phyloP scores from a whole-genome alignment of 768 basidiomycete genomes.

The Tephrocybe sp. region DNA sequence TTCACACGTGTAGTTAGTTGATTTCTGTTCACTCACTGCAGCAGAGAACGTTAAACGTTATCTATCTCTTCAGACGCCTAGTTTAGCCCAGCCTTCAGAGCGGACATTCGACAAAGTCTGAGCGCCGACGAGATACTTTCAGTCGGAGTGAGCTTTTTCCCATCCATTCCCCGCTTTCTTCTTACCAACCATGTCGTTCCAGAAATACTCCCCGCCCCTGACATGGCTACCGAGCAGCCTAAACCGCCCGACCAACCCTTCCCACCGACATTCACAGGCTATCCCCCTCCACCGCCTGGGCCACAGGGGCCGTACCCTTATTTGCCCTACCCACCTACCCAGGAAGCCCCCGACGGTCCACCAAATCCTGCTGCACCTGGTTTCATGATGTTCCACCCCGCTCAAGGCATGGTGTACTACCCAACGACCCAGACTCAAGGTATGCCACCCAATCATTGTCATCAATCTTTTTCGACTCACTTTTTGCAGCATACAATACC shows the following conservation, averaged over 20 bases:
- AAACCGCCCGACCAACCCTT: constrained; percentile 31
- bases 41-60: too few relatives aligned
- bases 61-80: neutral
- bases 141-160: constrained; percentile 15
- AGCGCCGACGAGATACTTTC: constrained; percentile 16
- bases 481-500: constrained; percentile 6
- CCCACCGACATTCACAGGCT: constrained; percentile 28
- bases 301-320: constrained; percentile 37
- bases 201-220: neutral
- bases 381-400: constrained; percentile 42
- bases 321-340: constrained; percentile 38
- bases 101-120: constrained; percentile 10
- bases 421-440: constrained; percentile 36
- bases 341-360: constrained; percentile 29
- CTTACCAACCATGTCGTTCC: neutral
- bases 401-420: constrained; percentile 44
- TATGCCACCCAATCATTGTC: constrained; percentile 19
- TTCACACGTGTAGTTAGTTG: constrained; percentile 8
- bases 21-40: too few relatives aligned
- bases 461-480: neutral
- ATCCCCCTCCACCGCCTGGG: constrained; percentile 30
- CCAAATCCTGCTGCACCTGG: constrained; percentile 28
- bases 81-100: neutral
- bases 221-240: constrained; percentile 35
- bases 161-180: neutral